A percentile compares a stretch with the other conserved stretches of the same genome.
These are phyloP conservation scores for Mrakia frigida DNA, from an alignment of 768 basidiomycete genomes.

Conservation along the genomic window DNA sequence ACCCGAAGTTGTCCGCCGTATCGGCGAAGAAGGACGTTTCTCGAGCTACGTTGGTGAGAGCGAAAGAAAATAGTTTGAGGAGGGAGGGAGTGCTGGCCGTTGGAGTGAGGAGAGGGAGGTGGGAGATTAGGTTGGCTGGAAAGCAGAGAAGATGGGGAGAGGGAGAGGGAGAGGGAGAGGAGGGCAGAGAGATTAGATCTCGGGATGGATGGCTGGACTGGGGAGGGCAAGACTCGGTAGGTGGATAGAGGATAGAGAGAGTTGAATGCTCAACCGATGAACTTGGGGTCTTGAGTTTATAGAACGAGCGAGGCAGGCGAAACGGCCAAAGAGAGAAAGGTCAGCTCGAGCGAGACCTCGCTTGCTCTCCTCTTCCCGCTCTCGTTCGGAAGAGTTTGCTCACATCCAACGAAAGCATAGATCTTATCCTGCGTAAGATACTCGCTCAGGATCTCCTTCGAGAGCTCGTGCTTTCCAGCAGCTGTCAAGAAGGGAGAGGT, in stretches of 20 bases:
- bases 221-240: background rate
- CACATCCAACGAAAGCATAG: constrained; percentile 63
- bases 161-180: constrained; percentile 57
- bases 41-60: constrained; percentile 57
- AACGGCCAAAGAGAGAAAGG: background rate
- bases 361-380: too few species aligned
- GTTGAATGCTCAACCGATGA: constrained; percentile 17
- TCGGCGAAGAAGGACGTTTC: constrained; percentile 60
- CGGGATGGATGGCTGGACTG: background rate
- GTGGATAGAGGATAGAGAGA: background rate
- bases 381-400: too few species aligned
- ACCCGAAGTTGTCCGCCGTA: constrained; percentile 48
- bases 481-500: constrained; percentile 57
- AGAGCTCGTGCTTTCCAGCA: constrained; percentile 55
- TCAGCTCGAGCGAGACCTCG: background rate
- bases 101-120: constrained; percentile 52
- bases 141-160: constrained; percentile 47
- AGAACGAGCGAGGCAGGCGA: background rate
- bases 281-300: constrained; percentile 49
- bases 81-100: constrained; percentile 41
- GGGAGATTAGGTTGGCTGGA: constrained; percentile 60
- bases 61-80: constrained; percentile 51
- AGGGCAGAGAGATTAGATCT: constrained; percentile 39
- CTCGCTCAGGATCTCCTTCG: constrained; percentile 51
- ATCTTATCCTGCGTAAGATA: constrained; percentile 70